Evolutionary conservation across 768 basidiomycete genomes (phyloP).

Genomic region (Dioszegia aurantiaca): DNA sequence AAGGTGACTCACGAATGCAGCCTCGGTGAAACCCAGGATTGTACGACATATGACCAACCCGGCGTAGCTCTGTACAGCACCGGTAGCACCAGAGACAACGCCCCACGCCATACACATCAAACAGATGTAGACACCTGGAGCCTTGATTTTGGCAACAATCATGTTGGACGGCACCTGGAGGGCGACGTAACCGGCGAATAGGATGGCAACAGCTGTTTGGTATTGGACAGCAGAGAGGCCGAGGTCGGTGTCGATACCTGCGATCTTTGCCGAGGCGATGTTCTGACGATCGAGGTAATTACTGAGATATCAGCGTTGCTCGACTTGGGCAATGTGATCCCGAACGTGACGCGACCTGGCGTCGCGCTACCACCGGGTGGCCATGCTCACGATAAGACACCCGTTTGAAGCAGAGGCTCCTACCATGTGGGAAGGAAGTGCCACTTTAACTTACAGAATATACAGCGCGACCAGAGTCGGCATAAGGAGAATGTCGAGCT

Average conservation of each 20-base stretch:
- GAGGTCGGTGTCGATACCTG: conserved; percentile 28
- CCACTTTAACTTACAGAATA: conserved; percentile 22
- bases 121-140: conserved; percentile 44
- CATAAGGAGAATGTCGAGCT: conserved; percentile 47
- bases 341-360: too few species aligned
- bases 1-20: conserved; percentile 2
- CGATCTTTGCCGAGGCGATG: conserved; percentile 39
- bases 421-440: neutral
- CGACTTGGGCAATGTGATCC: too few species aligned
- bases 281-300: conserved; percentile 30
- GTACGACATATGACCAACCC: conserved; percentile 38
- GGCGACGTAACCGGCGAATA: conserved; percentile 48
- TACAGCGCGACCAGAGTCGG: conserved; percentile 33
- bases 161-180: conserved; percentile 48
- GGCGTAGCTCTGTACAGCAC: conserved; percentile 32
- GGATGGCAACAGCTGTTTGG: conserved; percentile 34
- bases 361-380: too few species aligned
- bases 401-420: too few species aligned
- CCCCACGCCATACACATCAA: conserved; percentile 40
- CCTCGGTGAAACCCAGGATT: conserved; percentile 26
- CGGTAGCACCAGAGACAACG: conserved; percentile 41
- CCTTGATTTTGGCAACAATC: conserved; percentile 38
- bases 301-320: conserved; percentile 1
- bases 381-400: too few species aligned
- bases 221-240: conserved; percentile 28